A percentile compares a stretch with the other conserved stretches of the same genome.
Conservation (phyloP, 2,329 filamentous ascomycete genomes). For the Fusarium veterinarium region DNA sequence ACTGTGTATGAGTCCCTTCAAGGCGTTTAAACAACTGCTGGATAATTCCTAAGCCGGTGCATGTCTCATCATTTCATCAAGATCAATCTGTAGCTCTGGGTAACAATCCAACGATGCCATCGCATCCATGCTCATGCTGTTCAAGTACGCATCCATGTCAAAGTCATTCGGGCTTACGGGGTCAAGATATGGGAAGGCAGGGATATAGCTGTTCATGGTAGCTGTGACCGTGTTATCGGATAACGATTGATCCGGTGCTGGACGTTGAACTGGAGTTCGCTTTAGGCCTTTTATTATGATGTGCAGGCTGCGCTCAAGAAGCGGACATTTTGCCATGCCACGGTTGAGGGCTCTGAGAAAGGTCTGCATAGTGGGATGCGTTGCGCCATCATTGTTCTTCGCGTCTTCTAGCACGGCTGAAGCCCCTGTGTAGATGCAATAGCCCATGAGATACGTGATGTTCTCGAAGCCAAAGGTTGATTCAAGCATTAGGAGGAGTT, state of each 20-base stretch:
- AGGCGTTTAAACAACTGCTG: not conserved
- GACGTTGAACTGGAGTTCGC: not conserved
- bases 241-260: not conserved
- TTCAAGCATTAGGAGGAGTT: not conserved
- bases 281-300: conserved; percentile 11
- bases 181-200: not conserved
- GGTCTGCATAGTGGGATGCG: conserved; percentile 5
- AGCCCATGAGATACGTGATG: conserved; percentile 10
- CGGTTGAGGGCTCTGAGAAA: conserved; percentile 1
- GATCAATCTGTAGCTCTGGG: conserved; percentile 4
- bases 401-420: conserved; percentile 2
- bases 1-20: not conserved
- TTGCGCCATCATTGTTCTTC: not conserved
- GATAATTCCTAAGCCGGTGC: not conserved
- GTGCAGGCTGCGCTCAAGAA: conserved; percentile 1
- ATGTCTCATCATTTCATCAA: conserved; percentile 7
- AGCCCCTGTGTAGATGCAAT: conserved; percentile 3
- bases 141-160: conserved; percentile 3
- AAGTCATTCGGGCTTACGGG: conserved; percentile 4
- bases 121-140: conserved; percentile 5
- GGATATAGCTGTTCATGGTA: conserved; percentile 5
- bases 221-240: not conserved
- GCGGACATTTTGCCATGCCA: not conserved
- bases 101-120: conserved; percentile 9
- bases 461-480: conserved; percentile 5